Evolutionary conservation across 83 land plant species (phyloP), one percentile per base, ranked within the genome.

Genomic region (Picea abies): DNA sequence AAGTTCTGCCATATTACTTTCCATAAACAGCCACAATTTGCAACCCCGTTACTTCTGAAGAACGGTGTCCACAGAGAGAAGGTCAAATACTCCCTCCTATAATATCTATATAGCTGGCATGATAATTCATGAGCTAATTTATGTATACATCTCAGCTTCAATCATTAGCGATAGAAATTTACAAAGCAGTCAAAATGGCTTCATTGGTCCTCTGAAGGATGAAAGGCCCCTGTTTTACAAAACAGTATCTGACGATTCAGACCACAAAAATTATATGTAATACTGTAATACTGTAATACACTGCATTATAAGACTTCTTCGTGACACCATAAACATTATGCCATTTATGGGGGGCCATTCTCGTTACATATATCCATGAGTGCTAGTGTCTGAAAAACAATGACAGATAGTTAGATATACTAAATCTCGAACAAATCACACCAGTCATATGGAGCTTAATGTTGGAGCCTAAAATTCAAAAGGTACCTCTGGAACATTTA

Each of bases 401-500:
- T 39, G 62, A 9, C 11, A 63, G 12, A 81, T 2, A 16, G 26
- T 12, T 9, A 67, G 15, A 19, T 16, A 29, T 61, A 22, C 58
- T 49, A 56, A 16, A 14, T 26, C 7, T 44, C 12, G 66, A n/a
- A 19, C 25, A 25, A 10, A 58, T 12, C 64, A 20, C 64, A 20
- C 37, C 37, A 10, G 35, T 10, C 64, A 41, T 62, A n/a, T 14
- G 14, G 44, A 73, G 15, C 26, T 41, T 17, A 47, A 6, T 29
- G 17, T 25, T 1, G 14, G 44, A 73, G 15, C 26, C 15, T 6
- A 47, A 6, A 16, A 6, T 17, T 25, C 56, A 67, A 81, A 81
- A 22, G 47, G 20, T 83, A 92, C 97, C 97, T 94, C 97, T 35
- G 97, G 94, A 47, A 94, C 90, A 69, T 91, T 91, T 65, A 94